Evolutionary conservation across 2,329 filamentous ascomycete species (phyloP).

Genomic region (Pseudogymnoascus sp.): DNA sequence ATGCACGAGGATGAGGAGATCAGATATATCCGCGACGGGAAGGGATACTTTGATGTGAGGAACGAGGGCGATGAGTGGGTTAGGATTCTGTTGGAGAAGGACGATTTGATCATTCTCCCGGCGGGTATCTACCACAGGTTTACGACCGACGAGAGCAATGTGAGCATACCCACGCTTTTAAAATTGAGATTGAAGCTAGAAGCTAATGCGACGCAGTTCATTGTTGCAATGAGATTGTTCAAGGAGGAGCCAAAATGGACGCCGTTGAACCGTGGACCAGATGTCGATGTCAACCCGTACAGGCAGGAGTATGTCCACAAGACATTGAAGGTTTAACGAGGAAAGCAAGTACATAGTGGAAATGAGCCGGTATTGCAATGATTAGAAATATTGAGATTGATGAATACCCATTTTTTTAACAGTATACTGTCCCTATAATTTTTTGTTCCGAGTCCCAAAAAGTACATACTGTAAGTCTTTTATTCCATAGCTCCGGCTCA

Average conservation of each 20-base stretch:
- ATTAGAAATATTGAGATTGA: not conserved
- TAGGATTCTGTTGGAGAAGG: slow-evolving; percentile 72
- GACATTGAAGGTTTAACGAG: not conserved
- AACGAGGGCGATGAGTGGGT: slow-evolving; percentile 81
- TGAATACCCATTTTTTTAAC: slow-evolving; percentile 2
- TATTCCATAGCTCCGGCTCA: not conserved
- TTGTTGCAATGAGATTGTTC: slow-evolving; percentile 93
- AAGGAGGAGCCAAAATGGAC: slow-evolving; percentile 99
- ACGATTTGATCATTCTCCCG: slow-evolving; percentile 87
- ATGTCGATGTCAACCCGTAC: slow-evolving; percentile 71
- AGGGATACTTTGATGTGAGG: slow-evolving; percentile 89
- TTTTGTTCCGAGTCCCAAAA: not conserved
- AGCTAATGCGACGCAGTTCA: slow-evolving; percentile 53
- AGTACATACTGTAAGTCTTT: not conserved
- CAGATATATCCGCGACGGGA: slow-evolving; percentile 79
- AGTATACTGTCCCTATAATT: not conserved
- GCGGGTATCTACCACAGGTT: slow-evolving; percentile 97
- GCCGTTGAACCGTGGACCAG: slow-evolving; percentile 69
- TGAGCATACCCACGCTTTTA: slow-evolving; percentile 40
- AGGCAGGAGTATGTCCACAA: slow-evolving; percentile 64
- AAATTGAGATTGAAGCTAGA: not conserved
- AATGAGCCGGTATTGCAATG: not conserved
- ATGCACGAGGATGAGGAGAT: slow-evolving; percentile 99
- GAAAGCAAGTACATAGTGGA: not conserved
- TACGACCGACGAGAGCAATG: slow-evolving; percentile 85